A percentile compares a stretch with the other conserved stretches of the same genome.
Evolutionary conservation across 2,329 filamentous ascomycete species (phyloP).

Genomic region (Lachnellula occidentalis): DNA sequence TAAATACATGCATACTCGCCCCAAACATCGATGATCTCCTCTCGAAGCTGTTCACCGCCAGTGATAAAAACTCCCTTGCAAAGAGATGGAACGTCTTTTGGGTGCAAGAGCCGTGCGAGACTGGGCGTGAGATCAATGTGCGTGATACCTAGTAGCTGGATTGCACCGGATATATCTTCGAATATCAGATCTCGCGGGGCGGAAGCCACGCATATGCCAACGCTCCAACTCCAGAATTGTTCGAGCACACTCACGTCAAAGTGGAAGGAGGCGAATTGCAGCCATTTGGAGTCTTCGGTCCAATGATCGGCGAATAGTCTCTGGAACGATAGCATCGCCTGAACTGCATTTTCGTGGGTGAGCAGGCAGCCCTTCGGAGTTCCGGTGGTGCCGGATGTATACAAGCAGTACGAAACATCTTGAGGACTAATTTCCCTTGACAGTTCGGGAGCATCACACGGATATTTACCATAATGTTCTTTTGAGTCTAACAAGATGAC

Average conservation of each 20-base stretch:
- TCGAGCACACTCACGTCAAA: conserved; percentile 92
- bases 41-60: conserved; percentile 80
- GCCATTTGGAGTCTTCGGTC: conserved; percentile 68
- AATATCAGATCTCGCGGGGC: conserved; percentile 81
- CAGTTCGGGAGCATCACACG: conserved; percentile 22
- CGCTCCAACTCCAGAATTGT: conserved; percentile 93
- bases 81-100: conserved; percentile 73
- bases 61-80: conserved; percentile 88
- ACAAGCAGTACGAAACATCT: conserved; percentile 32
- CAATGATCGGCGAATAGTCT: conserved; percentile 71
- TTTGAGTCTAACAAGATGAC: conserved; percentile 27
- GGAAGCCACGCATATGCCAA: conserved; percentile 77
- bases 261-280: conserved; percentile 91
- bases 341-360: conserved; percentile 81
- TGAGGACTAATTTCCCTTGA: conserved; percentile 18
- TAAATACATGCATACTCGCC: conserved; percentile 76
- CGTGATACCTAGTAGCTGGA: conserved; percentile 68
- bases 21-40: conserved; percentile 85
- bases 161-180: conserved; percentile 71
- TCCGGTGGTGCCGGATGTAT: conserved; percentile 35
- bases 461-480: conserved; percentile 7
- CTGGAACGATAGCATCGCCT: conserved; percentile 84
- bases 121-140: conserved; percentile 91
- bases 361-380: conserved; percentile 59
- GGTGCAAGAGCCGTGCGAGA: conserved; percentile 71